These are phyloP conservation scores for Vaucheria bursata DNA, from an alignment of 352 stramenopile genomes.

Conservation along the genomic window DNA sequence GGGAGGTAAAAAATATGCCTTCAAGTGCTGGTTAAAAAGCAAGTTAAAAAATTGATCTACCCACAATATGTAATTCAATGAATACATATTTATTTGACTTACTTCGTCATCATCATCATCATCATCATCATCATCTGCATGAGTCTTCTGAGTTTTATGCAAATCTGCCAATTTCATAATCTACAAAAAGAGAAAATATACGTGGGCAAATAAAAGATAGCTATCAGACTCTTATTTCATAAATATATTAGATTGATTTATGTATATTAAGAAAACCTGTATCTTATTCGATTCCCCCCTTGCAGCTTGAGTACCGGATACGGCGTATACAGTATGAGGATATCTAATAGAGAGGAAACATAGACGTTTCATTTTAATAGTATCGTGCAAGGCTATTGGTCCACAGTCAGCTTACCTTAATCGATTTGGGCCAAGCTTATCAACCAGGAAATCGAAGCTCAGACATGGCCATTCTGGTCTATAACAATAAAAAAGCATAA, in stretches of 20 bases:
- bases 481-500: too few species aligned
- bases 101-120: constrained; percentile 16
- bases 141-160: constrained; percentile 63
- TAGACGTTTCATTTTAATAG: neutral
- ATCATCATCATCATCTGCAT: neutral
- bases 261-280: neutral
- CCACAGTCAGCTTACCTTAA: constrained; percentile 54
- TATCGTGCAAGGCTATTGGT: neutral
- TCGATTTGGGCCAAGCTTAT: constrained; percentile 84
- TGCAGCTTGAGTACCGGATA: constrained; percentile 88
- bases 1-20: constrained; percentile 58
- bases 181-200: constrained; percentile 48
- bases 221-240: neutral
- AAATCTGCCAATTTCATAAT: constrained; percentile 95
- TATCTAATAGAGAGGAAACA: constrained; percentile 11
- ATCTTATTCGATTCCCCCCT: constrained; percentile 86
- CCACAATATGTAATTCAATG: neutral
- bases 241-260: neutral
- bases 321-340: constrained; percentile 74
- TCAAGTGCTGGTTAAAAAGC: neutral
- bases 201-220: neutral
- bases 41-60: neutral
- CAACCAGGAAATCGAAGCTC: constrained; percentile 90
- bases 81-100: constrained; percentile 1
- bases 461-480: constrained; percentile 92